These are phyloP conservation scores for Chlorophyllum brunneum DNA, from an alignment of 768 basidiomycete genomes.

Conservation along the genomic window DNA sequence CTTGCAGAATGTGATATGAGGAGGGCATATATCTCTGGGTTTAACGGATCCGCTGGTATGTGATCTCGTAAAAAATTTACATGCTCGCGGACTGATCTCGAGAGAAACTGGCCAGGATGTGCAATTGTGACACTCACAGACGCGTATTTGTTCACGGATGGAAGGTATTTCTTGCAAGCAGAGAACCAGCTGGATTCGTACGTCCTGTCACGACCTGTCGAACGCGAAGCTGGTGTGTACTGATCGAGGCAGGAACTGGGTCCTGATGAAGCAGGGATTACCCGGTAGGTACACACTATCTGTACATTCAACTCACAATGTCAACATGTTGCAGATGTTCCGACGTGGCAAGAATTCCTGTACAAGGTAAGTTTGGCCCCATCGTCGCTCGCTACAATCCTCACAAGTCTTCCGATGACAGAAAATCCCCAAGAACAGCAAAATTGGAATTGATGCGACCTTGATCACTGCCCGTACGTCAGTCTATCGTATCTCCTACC, in stretches of 20 bases:
- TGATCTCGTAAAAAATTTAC: conserved; percentile 2
- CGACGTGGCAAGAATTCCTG: conserved; percentile 87
- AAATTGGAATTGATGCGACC: conserved; percentile 81
- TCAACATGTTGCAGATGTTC: conserved; percentile 53
- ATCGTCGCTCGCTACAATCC: neutral
- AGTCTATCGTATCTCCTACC: neutral
- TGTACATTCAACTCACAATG: neutral
- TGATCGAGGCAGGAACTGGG: conserved; percentile 67
- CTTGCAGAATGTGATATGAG: conserved; percentile 80
- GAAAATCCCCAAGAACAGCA: conserved; percentile 57
- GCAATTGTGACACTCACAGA: conserved; percentile 69
- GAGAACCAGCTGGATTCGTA: conserved; percentile 83
- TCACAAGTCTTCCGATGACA: conserved; percentile 21
- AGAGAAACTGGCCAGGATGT: conserved; percentile 58
- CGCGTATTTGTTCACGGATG: conserved; percentile 91
- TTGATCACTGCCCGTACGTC: conserved; percentile 62
- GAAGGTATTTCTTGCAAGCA: conserved; percentile 93
- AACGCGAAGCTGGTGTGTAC: neutral
- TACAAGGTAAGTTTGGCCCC: conserved; percentile 44
- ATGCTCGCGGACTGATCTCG: neutral
- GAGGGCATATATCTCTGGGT: conserved; percentile 87
- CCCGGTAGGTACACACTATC: conserved; percentile 45
- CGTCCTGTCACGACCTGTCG: conserved; percentile 18
- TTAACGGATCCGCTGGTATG: conserved; percentile 89
- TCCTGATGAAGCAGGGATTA: conserved; percentile 86